Conservation (phyloP, 2,329 filamentous ascomycete species). For the Colletotrichum sp. region DNA sequence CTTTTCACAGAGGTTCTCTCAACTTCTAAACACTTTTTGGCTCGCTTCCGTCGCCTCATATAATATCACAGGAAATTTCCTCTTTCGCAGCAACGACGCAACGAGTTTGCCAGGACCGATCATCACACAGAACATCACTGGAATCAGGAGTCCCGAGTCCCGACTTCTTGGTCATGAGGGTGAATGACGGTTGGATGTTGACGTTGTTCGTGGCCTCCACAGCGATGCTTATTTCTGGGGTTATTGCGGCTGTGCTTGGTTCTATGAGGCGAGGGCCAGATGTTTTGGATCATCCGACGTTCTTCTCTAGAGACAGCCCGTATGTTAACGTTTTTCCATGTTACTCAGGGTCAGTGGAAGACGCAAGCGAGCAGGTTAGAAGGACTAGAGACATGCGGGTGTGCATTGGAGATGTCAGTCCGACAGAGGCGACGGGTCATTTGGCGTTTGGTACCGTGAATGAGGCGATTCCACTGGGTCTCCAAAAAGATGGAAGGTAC, state of each 20-base stretch:
- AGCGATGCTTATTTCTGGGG: neutral
- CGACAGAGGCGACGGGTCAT: neutral
- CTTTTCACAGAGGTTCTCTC: neutral
- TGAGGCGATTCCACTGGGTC: fast-evolving
- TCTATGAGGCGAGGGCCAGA: slow-evolving; percentile 29
- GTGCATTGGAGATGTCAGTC: neutral
- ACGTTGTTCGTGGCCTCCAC: neutral
- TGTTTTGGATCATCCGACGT: slow-evolving; percentile 27
- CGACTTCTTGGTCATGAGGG: neutral
- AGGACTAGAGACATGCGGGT: neutral
- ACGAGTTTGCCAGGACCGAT: neutral
- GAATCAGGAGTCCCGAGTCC: neutral
- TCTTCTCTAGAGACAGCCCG: neutral
- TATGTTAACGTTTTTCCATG: neutral
- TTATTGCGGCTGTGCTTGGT: slow-evolving; percentile 26
- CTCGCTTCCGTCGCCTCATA: neutral
- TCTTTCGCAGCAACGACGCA: neutral
- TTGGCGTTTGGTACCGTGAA: neutral
- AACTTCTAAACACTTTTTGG: slow-evolving; percentile 7
- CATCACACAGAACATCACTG: neutral
- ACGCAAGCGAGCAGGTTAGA: neutral
- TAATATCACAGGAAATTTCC: neutral
- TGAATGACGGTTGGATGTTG: neutral
- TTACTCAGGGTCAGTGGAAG: neutral
- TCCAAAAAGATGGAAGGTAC: neutral